These are phyloP conservation scores for Microcera coccophila DNA, from an alignment of 2,329 filamentous ascomycete genomes.

Conservation along the genomic window DNA sequence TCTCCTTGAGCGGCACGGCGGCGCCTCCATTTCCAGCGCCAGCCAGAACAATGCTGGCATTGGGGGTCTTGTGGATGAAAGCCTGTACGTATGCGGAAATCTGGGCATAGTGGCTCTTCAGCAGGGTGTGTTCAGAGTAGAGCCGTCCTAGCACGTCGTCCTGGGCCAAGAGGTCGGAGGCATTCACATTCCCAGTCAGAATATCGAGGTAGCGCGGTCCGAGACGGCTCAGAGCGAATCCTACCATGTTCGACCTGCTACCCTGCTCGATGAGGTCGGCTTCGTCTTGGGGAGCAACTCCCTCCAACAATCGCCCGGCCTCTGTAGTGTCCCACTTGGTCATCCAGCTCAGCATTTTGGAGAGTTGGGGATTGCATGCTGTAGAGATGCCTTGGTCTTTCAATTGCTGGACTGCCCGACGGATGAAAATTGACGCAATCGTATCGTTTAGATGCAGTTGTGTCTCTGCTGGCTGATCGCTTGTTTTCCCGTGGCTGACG, in stretches of 20 bases:
- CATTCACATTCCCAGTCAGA: neutral
- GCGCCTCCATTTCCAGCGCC: slow-evolving; percentile 38
- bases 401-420: neutral
- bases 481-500: neutral
- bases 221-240: neutral
- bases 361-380: neutral
- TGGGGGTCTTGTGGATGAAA: slow-evolving; percentile 31
- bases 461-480: neutral
- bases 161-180: neutral
- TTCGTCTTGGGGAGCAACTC: neutral
- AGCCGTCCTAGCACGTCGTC: neutral
- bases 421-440: neutral
- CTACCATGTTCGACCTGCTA: neutral
- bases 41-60: slow-evolving; percentile 36
- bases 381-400: neutral
- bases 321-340: neutral
- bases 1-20: slow-evolving; percentile 26
- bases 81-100: neutral
- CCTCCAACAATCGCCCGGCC: neutral
- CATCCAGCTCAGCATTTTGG: neutral
- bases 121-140: neutral
- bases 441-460: neutral
- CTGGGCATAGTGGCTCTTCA: neutral
- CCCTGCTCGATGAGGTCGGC: neutral
- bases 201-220: neutral